Evolutionary conservation across 495 filamentous ascomycete genomes (phyloP), one percentile per base, ranked within the genome.

Genomic region (Tetracladium marchalianum): DNA sequence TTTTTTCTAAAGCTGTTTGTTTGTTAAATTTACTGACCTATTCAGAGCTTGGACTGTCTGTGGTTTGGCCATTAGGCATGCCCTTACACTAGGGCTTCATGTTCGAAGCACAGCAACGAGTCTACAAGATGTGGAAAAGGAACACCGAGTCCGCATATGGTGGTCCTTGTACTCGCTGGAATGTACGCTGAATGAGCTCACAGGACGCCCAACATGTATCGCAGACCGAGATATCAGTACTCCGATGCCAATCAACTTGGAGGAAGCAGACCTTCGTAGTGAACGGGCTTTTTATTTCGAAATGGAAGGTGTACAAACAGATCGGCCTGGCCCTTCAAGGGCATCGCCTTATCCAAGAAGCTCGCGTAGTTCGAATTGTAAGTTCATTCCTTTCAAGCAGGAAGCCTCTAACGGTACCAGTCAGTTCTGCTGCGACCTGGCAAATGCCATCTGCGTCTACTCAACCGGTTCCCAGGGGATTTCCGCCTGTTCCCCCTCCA

Each of bases 91-190:
- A n/a, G 79, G 79, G 5, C 55, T 85, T 33, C 75, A 84, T 56
- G 58, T 82, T 31, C 70, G 69, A 34, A 81, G 76, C 49, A 63
- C 74, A 6, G 73, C 68, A 16, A 52, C 55, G 4, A 62, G 63
- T 16, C 65, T 75, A 11, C 60, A 66, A 13, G 67, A 75, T 44
- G 62, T 61, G 15, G 71, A 76, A 22, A 76, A 73, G 44, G 76
- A 80, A 46, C 67, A 73, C 24, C 66, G 77, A 34, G 70, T 73
- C 40, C 73, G 75, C 4, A 66, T 80, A 16, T 84, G 78, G 78
- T 80, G 75, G 68, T 68, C 78, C 8, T 43, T 82, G 12, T 76
- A 76, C 47, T 70, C 67, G 5, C 47, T 82, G 15, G 80, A 84
- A 32, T 69, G 73, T 41, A 63, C 72, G 11, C 66, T 84, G 35